Conservation (phyloP, 352 stramenopile genomes). For the Phytopythium sindhum region DNA sequence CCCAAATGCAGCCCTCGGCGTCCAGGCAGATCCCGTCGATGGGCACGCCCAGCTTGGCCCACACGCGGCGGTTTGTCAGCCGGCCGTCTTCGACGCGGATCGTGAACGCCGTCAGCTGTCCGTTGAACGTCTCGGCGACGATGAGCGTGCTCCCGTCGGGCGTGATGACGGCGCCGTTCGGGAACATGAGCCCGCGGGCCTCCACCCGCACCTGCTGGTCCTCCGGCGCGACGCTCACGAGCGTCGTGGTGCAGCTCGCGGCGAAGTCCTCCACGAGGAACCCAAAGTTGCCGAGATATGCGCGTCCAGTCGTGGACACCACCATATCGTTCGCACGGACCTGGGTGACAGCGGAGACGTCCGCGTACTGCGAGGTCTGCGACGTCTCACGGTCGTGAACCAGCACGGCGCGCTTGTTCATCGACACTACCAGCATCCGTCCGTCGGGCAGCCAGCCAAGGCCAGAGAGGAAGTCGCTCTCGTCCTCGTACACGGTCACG, state of each 20-base stretch:
- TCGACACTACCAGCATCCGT: slow-evolving; percentile 51
- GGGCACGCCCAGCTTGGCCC: slow-evolving; percentile 45
- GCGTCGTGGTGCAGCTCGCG: slow-evolving; percentile 40
- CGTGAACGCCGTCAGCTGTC: slow-evolving; percentile 55
- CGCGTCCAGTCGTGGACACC: slow-evolving; percentile 31
- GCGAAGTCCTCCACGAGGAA: slow-evolving; percentile 39
- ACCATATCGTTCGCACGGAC: slow-evolving; percentile 65
- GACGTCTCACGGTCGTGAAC: slow-evolving; percentile 29
- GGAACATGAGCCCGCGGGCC: slow-evolving; percentile 56
- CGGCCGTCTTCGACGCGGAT: slow-evolving; percentile 38
- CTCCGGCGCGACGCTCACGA: slow-evolving; percentile 47
- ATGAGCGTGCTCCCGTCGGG: slow-evolving; percentile 73
- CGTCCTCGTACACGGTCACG: slow-evolving; percentile 40
- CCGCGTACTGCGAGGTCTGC: slow-evolving; percentile 38
- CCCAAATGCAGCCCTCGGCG: slow-evolving; percentile 66
- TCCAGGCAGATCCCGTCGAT: slow-evolving; percentile 64
- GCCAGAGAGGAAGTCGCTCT: slow-evolving; percentile 47
- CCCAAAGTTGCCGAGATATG: slow-evolving; percentile 66
- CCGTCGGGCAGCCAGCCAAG: slow-evolving; percentile 64
- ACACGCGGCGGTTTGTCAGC: slow-evolving; percentile 46
- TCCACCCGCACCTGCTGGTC: slow-evolving; percentile 46
- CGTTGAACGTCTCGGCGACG: slow-evolving; percentile 58
- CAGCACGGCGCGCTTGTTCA: slow-evolving; percentile 47
- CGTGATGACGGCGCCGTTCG: slow-evolving; percentile 70
- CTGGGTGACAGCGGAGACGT: slow-evolving; percentile 46